phyloP scores from a whole-genome alignment of 116 monocot genomes.

The Posidonia oceanica region DNA sequence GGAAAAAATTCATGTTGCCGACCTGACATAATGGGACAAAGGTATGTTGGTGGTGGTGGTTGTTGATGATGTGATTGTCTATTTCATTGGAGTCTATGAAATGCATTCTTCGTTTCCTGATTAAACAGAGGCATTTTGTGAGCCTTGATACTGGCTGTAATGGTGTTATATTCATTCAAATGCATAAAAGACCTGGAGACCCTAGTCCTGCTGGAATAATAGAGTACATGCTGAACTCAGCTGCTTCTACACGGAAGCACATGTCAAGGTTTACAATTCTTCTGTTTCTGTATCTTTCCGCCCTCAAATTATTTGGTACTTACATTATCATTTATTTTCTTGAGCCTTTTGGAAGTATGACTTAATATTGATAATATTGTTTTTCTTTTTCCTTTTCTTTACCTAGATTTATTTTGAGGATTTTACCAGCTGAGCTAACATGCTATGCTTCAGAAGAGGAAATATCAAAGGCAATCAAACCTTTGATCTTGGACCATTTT shows the following conservation, averaged over 20 bases:
- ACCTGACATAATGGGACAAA: too few relatives aligned
- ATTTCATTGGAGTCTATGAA: neutral
- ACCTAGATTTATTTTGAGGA: slow-evolving; percentile 78
- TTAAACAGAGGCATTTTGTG: slow-evolving; percentile 81
- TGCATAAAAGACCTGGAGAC: slow-evolving; percentile 65
- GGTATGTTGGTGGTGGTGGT: too few relatives aligned
- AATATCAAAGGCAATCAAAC: slow-evolving; percentile 73
- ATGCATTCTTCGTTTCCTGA: slow-evolving; percentile 1
- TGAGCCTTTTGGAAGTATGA: too few relatives aligned
- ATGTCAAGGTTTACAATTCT: slow-evolving; percentile 68
- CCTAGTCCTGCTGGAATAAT: slow-evolving; percentile 60
- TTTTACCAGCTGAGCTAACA: slow-evolving; percentile 79
- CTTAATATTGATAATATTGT: neutral
- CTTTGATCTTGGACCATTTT: slow-evolving; percentile 66
- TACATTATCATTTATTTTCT: neutral
- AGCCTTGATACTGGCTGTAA: slow-evolving; percentile 92
- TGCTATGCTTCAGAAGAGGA: slow-evolving; percentile 97
- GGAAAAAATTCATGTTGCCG: too few relatives aligned
- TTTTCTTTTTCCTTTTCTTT: slow-evolving; percentile 3
- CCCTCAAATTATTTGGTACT: neutral
- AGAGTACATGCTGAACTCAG: slow-evolving; percentile 64
- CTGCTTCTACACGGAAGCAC: slow-evolving; percentile 74
- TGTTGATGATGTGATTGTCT: neutral
- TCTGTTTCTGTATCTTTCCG: neutral
- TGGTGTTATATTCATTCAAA: slow-evolving; percentile 90